These are phyloP conservation scores for Cladorrhinum sp. DNA, from an alignment of 2,329 filamentous ascomycete species.

Conservation along the genomic window DNA sequence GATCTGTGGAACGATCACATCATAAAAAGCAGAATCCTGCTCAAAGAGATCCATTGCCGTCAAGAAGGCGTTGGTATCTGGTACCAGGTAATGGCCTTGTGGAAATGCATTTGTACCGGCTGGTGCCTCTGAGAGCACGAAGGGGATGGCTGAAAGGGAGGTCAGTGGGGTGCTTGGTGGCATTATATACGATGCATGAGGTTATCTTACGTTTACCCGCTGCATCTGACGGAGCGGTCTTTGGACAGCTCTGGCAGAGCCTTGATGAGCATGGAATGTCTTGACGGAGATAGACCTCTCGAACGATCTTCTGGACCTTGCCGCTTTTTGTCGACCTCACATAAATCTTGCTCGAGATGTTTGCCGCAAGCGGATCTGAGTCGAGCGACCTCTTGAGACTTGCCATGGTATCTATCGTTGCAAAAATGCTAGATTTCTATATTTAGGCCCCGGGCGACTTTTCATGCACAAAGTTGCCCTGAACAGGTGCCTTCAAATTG, in stretches of 20 bases:
- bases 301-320: conserved; percentile 98
- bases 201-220: conserved; percentile 63
- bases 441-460: background rate
- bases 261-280: conserved; percentile 97
- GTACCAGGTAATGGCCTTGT: conserved; percentile 88
- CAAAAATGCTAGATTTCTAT: background rate
- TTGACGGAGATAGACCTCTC: conserved; percentile 91
- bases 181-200: background rate
- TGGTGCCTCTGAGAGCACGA: conserved; percentile 85
- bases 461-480: background rate
- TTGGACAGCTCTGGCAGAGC: conserved; percentile 74
- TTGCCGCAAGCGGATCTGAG: conserved; percentile 57
- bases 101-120: conserved; percentile 79
- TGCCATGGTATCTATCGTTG: conserved; percentile 48
- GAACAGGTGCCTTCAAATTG: background rate
- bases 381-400: conserved; percentile 60
- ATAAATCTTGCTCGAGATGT: conserved; percentile 92
- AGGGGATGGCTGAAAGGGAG: conserved; percentile 62
- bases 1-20: conserved; percentile 94
- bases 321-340: conserved; percentile 91
- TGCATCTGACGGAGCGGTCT: conserved; percentile 74
- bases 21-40: conserved; percentile 85
- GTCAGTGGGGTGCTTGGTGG: conserved; percentile 20
- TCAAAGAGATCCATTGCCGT: conserved; percentile 98
- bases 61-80: conserved; percentile 92